Evolutionary conservation across 2,329 filamentous ascomycete species (phyloP), one percentile per base, ranked within the genome.

Genomic region (Calonectria hawksworthii): DNA sequence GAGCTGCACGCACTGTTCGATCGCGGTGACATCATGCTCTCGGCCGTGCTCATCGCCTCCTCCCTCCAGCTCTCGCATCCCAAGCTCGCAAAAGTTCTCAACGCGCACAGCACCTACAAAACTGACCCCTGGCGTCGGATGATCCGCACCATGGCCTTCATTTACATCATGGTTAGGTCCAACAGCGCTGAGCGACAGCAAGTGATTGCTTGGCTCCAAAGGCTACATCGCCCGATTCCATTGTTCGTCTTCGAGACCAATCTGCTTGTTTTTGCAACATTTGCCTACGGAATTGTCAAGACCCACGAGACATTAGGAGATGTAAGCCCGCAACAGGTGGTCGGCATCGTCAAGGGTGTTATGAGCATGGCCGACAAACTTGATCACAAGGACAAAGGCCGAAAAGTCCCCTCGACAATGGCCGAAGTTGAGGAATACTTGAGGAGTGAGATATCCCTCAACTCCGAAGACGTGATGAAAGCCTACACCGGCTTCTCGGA

Each of bases 331-430:
- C 52, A 59, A 32, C 38, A 73, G 23, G 64, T 11, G 14, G 64
- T 68, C 18, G 64, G 26, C 4, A 51, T 63, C 6, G 52, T 73
- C 9, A 68, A 51, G 16, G 54, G 38, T 10, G 44, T 68, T 18
- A 73, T 68, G 70, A 64, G 41, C 23, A 73, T 73, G 70, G 70
- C 70, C 16, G 52, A 73, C 52, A 73, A 68, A 21, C 70, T 73
- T 4, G 52, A 68, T n/a, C 52, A 64, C 2, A 54, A 64, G 4
- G 64, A 73, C 34, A 36, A 10, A 18, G 70, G 70, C 13, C 63
- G 70, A 16, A 63, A 59, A n/a, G 64, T 73, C 32, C 70, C 64
- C 16, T 51, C 30, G 2, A 72, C 70, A 7, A 66, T 72, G 50
- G 10, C 21, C 2, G 23, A 61, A 51, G 70, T 72, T 1, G 63